Conservation (phyloP, 2,329 filamentous ascomycete genomes). For the Didymella arachidicola region DNA sequence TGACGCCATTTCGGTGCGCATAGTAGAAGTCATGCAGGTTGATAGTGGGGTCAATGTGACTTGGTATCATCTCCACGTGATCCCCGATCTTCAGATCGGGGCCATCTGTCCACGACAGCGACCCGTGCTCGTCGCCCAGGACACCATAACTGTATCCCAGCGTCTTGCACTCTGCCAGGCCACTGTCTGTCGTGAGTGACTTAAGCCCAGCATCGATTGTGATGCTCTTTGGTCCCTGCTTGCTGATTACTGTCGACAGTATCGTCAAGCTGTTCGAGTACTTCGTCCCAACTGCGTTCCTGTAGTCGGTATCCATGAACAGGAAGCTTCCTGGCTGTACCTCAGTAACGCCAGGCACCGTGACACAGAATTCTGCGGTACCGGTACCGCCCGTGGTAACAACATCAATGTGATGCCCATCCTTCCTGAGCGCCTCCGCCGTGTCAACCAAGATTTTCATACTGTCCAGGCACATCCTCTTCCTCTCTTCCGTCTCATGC, state of each 20-base stretch:
- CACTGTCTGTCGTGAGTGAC: constrained; percentile 61
- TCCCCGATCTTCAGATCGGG: constrained; percentile 55
- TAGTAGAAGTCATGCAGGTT: constrained; percentile 63
- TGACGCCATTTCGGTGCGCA: constrained; percentile 57
- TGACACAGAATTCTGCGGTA: constrained; percentile 62
- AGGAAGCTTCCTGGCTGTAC: constrained; percentile 64
- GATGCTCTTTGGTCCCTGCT: constrained; percentile 54
- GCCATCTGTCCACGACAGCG: constrained; percentile 56
- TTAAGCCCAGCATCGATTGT: constrained; percentile 62
- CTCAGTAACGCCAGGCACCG: constrained; percentile 61
- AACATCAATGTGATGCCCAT: constrained; percentile 57
- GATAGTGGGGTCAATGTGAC: constrained; percentile 64
- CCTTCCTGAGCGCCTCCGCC: constrained; percentile 52
- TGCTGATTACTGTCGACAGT: constrained; percentile 59
- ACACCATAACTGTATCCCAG: constrained; percentile 55
- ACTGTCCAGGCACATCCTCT: constrained; percentile 54
- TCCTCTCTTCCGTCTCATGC: constrained; percentile 55
- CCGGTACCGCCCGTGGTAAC: constrained; percentile 63
- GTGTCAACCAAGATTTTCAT: constrained; percentile 57
- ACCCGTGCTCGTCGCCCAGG: constrained; percentile 61
- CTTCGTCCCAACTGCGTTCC: constrained; percentile 59
- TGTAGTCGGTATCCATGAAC: constrained; percentile 66
- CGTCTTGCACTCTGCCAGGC: constrained; percentile 57
- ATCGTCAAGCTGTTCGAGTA: constrained; percentile 61
- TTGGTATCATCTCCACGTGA: constrained; percentile 61